Base-by-base conservation (phyloP, 2,329 filamentous ascomycete species). In the Calonectria fujianensis region DNA sequence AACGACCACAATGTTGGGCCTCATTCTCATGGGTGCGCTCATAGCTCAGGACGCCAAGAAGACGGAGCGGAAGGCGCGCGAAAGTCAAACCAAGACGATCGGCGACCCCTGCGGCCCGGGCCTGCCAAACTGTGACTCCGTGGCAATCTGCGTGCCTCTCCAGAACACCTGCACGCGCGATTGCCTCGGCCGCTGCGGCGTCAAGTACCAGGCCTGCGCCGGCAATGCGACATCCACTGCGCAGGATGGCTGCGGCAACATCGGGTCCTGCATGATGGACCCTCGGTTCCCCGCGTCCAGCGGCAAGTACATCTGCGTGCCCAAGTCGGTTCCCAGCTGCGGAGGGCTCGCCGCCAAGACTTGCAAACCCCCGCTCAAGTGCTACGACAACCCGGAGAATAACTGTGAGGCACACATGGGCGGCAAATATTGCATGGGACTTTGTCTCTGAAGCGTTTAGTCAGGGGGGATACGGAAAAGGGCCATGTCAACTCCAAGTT, bases 261-360 rank as follows among this genome's bases (percentile, higher is more conserved):
- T 5, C n/a, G n/a, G 11, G 2, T 16, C 16, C 13, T 61, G 57
- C 35, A 37, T 37, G n/a, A 37, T 35, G 1, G 57, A 61, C 18
- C n/a, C 35, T 39, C 57, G 57, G 9, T 61, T 61, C 41, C 18
- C 41, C 41, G 18, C 18, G 0, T 61, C 35, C 35, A 10, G 57
- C 57, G 8, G 29, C 32, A 18, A 61, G 35, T 16, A 61, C 57
- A 61, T 61, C 32, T 61, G 57, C 16, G 35, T 61, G 11, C n/a
- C n/a, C 7, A 18, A 61, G 16, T 8, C 32, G n/a, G 6, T 61
- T 18, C 10, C 37, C 18, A 29, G n/a, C 20, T 61, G 57, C 10
- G 57, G 35, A 8, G 57, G 57, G 9, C 0, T 61, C 27, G 57
- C n/a, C 5, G 35, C n/a, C 57, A 39, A 2, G 14, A n/a, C 35